phyloP scores from a whole-genome alignment of 768 basidiomycete species.

The Dendrothele bispora region DNA sequence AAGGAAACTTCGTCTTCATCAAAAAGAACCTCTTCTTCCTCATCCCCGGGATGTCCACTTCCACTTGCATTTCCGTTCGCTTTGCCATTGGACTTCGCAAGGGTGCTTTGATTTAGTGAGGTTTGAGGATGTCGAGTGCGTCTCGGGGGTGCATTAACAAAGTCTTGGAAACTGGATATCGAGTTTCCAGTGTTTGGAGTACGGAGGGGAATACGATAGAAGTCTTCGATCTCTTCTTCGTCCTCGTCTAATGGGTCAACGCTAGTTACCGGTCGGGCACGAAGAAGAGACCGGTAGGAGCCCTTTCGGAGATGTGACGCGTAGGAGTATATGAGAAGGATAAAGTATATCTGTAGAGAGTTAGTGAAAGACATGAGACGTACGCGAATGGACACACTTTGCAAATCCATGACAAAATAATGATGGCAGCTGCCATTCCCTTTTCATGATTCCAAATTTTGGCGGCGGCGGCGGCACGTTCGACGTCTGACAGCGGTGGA shows the following conservation, averaged over 20 bases:
- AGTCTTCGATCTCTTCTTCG: conserved; percentile 65
- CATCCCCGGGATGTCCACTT: no score
- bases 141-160: conserved; percentile 53
- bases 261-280: conserved; percentile 38
- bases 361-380: background rate
- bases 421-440: conserved; percentile 71
- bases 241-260: conserved; percentile 50
- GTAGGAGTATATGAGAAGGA: conserved; percentile 87
- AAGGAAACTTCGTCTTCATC: conserved; percentile 55
- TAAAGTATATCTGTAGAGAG: conserved; percentile 81
- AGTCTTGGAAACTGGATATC: conserved; percentile 60
- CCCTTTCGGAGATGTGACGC: conserved; percentile 90
- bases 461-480: conserved; percentile 73
- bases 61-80: conserved; percentile 28
- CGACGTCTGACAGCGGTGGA: conserved; percentile 53
- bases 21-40: conserved; percentile 56
- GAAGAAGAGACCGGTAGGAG: conserved; percentile 81
- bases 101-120: no score
- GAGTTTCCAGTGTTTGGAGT: conserved; percentile 41
- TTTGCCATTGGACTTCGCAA: background rate
- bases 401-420: conserved; percentile 80
- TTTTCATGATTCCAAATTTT: conserved; percentile 91
- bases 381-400: conserved; percentile 65
- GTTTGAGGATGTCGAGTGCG: conserved; percentile 2
- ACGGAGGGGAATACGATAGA: conserved; percentile 65